Evolutionary conservation across 768 basidiomycete species (phyloP).

Genomic region (Clavulina sp.): DNA sequence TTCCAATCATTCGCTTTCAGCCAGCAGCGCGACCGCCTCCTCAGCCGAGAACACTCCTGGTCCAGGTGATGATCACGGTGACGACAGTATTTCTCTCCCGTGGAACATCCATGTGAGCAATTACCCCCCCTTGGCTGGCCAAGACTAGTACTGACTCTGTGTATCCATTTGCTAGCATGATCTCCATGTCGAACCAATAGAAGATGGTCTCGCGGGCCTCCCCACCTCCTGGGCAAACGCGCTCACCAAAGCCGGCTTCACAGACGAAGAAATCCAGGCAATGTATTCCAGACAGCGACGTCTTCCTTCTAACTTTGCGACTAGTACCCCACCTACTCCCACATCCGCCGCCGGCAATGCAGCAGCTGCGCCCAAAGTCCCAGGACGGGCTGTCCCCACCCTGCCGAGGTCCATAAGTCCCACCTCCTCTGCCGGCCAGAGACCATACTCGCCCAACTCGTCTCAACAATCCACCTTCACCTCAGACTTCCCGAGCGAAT

Average conservation of each 20-base stretch:
- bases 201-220: constrained; percentile 3
- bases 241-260: constrained; percentile 6
- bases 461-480: neutral
- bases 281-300: constrained; percentile 6
- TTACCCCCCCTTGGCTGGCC: neutral
- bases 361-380: neutral
- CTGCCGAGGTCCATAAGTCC: neutral
- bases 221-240: constrained; percentile 9
- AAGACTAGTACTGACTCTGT: neutral
- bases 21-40: neutral
- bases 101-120: constrained; percentile 1
- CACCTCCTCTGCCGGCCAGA: neutral
- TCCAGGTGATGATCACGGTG: neutral
- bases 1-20: neutral
- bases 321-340: constrained; percentile 1
- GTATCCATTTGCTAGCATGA: constrained; percentile 5
- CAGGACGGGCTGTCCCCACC: neutral
- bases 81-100: neutral
- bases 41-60: neutral
- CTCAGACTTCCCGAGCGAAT: neutral
- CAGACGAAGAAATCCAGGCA: constrained; percentile 4
- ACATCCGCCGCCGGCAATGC: neutral
- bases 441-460: neutral
- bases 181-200: constrained; percentile 8
- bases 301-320: neutral